phyloP scores from a whole-genome alignment of 371 early-diverging fungal species.

The Massospora cicadina region DNA sequence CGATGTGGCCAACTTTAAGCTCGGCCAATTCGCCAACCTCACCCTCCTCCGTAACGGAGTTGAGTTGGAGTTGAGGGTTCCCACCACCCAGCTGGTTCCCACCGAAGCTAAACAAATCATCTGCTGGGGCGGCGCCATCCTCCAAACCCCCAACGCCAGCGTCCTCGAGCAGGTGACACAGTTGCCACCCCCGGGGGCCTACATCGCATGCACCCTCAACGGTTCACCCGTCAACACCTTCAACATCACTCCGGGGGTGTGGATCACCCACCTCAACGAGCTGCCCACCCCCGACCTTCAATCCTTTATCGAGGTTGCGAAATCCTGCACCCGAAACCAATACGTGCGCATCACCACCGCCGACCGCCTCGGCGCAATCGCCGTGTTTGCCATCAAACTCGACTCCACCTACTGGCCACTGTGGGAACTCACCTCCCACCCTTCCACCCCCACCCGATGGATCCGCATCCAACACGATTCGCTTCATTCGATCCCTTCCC shows the following conservation, averaged over 20 bases:
- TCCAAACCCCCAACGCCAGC: conserved; percentile 63
- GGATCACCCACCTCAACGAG: conserved; percentile 41
- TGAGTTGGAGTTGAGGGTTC: conserved; percentile 25
- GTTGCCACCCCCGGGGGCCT: conserved; percentile 43
- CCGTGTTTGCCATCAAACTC: conserved; percentile 42
- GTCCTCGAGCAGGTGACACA: conserved; percentile 58
- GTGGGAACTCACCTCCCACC: conserved; percentile 27
- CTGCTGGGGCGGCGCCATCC: conserved; percentile 70
- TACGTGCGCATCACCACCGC: conserved; percentile 51
- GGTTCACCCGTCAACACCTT: conserved; percentile 53
- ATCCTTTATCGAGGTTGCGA: conserved; percentile 29
- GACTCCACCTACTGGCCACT: conserved; percentile 58
- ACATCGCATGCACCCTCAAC: conserved; percentile 47
- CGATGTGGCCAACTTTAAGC: neutral
- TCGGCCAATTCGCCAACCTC: neutral
- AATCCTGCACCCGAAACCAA: conserved; percentile 27
- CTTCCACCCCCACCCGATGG: neutral
- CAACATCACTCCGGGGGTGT: conserved; percentile 33
- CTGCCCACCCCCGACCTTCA: conserved; percentile 24
- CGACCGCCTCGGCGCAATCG: conserved; percentile 29
- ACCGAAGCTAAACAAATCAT: conserved; percentile 40
- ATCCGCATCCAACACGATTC: no score
- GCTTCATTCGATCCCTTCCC: no score
- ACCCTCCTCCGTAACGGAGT: conserved; percentile 39
- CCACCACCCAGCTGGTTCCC: conserved; percentile 29